Base-by-base conservation (phyloP, 73 alveolate genomes). In the Blepharisma stoltei region DNA sequence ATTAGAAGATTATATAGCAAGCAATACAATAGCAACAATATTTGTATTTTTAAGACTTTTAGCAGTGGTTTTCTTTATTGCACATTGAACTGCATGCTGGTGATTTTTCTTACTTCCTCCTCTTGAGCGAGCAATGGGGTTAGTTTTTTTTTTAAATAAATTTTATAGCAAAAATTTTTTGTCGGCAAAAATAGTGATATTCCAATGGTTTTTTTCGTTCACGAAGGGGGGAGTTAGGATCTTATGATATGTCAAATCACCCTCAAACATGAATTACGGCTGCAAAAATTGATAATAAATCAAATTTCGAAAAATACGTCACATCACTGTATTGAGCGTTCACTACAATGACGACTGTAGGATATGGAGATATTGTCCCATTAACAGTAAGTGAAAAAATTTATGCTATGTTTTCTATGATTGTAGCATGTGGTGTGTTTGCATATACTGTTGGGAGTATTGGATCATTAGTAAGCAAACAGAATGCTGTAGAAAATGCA, bases 281-380 rank as follows among this genome's bases (percentile, higher is more conserved):
- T 6, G 32, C 73, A 4, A 78, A 82, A 37, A 50, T 89, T 27
- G 55, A 20, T 5, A 79, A 54, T 54, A 68, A 23, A 7, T 73
- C 55, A 7, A 46, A 47, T 38, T 20, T 32, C 4, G 77, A 55
- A 44, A 44, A 76, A 52, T 93, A 93, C 78, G 60, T 93, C 0
- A 76, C 93, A 7, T 41, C 92, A 7, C 60, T 90, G 6, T 93
- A 90, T 82, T 93, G 93, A 88, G 92, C 97, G 7, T 81, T 90
- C 52, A 75, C 93, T 25, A 93, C 98, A 2, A 93, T 93, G 95
- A 87, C 98, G 0, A 88, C 97, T 9, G 90, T 93, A 14, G 98
- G 98, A 5, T 93, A 93, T 88, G 98, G 98, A 41, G 98, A 93
- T 76, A 88, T 93, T 6, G 53, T 32, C 23, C 98, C 98, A 11